Conservation (phyloP, 768 basidiomycete species). For the Artomyces pyxidatus region DNA sequence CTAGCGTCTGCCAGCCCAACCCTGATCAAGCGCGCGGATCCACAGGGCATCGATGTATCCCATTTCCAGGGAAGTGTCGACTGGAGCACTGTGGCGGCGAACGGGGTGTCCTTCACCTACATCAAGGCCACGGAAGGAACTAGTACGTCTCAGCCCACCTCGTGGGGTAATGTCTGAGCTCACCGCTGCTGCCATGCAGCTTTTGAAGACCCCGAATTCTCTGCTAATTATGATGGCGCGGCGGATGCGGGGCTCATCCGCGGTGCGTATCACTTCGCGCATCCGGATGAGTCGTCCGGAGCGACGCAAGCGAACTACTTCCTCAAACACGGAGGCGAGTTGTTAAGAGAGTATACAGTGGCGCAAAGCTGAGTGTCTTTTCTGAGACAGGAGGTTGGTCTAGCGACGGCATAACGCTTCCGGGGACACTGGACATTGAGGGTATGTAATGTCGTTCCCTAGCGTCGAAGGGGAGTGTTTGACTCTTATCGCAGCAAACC, state of each 20-base stretch:
- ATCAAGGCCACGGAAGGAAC: slow-evolving; percentile 66
- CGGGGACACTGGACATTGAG: slow-evolving; percentile 58
- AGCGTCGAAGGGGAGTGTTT: background rate
- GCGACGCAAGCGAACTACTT: slow-evolving; percentile 54
- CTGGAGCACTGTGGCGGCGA: slow-evolving; percentile 42
- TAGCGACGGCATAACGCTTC: slow-evolving; percentile 49
- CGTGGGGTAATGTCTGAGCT: background rate
- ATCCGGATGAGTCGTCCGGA: slow-evolving; percentile 43
- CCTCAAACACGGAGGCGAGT: slow-evolving; percentile 49
- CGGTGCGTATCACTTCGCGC: slow-evolving; percentile 56
- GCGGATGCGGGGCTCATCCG: slow-evolving; percentile 49
- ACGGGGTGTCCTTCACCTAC: slow-evolving; percentile 47
- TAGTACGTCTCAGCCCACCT: slow-evolving; percentile 23
- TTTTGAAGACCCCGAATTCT: slow-evolving; percentile 38
- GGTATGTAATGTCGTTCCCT: slow-evolving; percentile 24
- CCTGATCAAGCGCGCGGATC: slow-evolving; percentile 28
- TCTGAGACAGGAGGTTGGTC: slow-evolving; percentile 39
- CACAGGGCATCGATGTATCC: slow-evolving; percentile 51
- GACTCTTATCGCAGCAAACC: slow-evolving; percentile 33
- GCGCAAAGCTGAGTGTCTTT: too few species aligned
- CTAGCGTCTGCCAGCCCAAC: background rate
- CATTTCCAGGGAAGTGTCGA: slow-evolving; percentile 39
- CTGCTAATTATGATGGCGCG: slow-evolving; percentile 45
- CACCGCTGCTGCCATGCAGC: slow-evolving; percentile 15
- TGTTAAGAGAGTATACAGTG: too few species aligned